Evolutionary conservation across 1,284 basidiomycete species (phyloP).

Genomic region (Trametes sp.): DNA sequence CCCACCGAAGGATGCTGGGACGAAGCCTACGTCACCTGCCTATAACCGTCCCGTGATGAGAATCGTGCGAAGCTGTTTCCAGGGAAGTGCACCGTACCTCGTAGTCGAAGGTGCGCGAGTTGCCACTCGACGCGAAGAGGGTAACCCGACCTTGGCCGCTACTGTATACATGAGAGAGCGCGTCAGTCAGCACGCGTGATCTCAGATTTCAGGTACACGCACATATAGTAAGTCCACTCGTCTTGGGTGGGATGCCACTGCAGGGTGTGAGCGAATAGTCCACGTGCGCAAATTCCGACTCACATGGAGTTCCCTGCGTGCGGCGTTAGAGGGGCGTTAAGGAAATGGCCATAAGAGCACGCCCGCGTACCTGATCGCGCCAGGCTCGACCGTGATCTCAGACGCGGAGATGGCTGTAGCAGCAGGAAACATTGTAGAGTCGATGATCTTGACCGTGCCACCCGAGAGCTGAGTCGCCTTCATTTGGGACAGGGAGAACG

Average conservation of each 20-base stretch:
- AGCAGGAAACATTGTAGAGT: constrained; percentile 59
- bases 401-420: constrained; percentile 69
- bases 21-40: constrained; percentile 71
- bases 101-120: constrained; percentile 75
- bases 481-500: constrained; percentile 62
- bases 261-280: constrained; percentile 1
- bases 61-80: neutral
- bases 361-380: constrained; percentile 54
- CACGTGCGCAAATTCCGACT: constrained; percentile 20
- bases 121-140: constrained; percentile 66
- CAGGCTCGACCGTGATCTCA: constrained; percentile 73
- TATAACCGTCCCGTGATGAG: constrained; percentile 33
- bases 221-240: constrained; percentile 69
- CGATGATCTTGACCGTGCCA: constrained; percentile 69
- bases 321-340: constrained; percentile 30
- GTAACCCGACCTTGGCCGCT: constrained; percentile 67
- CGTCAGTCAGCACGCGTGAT: constrained; percentile 5
- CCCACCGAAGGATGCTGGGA: constrained; percentile 63
- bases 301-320: constrained; percentile 42
- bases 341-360: neutral
- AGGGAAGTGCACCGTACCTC: constrained; percentile 45
- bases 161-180: constrained; percentile 41
- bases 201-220: constrained; percentile 24
- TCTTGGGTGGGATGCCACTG: constrained; percentile 80
- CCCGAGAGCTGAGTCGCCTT: constrained; percentile 60